Evolutionary conservation across 169 alveolate species (phyloP), one percentile per base, ranked within the genome.

Genomic region (Plasmodium relictum): DNA sequence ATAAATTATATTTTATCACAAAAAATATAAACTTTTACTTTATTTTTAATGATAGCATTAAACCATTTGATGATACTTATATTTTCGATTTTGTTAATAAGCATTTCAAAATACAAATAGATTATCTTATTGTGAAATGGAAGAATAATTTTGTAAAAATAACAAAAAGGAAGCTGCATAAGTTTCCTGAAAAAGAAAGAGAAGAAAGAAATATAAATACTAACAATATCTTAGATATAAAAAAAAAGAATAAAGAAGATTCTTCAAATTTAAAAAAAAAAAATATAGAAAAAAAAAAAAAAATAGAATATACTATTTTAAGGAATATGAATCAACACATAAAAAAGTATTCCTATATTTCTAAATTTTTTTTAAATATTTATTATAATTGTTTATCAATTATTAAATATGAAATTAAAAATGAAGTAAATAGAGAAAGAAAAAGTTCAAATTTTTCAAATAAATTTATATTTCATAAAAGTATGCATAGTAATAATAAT

Each of bases 11-110:
- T 20, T 71, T 71, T 20, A 52, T 71, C 2, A 59, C 22, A 16
- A 71, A 71, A 31, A 71, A 9, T 6, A 45, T 71, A 31, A 22
- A 31, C 9, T 45, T 52, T 22, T 71, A 59, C 7, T 71, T 31
- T 39, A 54, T 71, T 24, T 71, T 71, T 18, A 4, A 22, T 52
- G 68, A 71, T 0, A 6, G 12, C 18, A 2, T 18, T 54, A 6
- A 54, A 54, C 8, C 1, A 54, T 54, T 6, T 54, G 9, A 54
- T 12, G 37, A 54, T 6, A 54, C 6, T 2, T 54, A 22, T 12
- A 6, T 12, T 16, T 7, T 12, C 1, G 31, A 54, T 54, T 24
- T 18, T 14, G 9, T 18, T n/a, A 12, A 54, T 16, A 22, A 54
- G 14, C 63, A 54, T 24, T 54, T 54, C 31, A 54, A 54, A 16